Base-by-base conservation (phyloP, 1,284 basidiomycete genomes). In the Tilletia walkeri region DNA sequence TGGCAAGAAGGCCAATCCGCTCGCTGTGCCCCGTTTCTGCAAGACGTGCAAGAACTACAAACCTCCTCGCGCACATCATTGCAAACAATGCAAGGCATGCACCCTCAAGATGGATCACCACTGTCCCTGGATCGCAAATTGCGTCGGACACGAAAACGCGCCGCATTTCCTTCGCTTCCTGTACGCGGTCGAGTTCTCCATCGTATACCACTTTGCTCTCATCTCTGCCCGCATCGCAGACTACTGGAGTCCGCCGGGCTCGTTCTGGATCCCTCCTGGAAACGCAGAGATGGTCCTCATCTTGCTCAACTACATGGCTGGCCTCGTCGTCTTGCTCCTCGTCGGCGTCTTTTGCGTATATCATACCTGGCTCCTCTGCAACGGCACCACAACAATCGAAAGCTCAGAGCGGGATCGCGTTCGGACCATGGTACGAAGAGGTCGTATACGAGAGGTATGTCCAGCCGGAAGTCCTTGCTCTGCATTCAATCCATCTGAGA, bases 351-450 rank as follows among this genome's bases (percentile, higher is more conserved):
- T 84, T 75, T 92, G 91, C 73, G 70, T 94, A 38, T 99, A 95
- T 82, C 96, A 99, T 78, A 89, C 95, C 74, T 92, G 90, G 82
- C 88, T 89, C 66, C 84, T 95, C n/a, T 78, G 88, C 12, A 87
- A 88, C 24, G 99, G 99, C 83, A 90, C 90, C 12, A 99, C 95
- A 0, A 98, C 95, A 0, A 96, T 99, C 70, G 95, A 99, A 85
- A 90, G 92, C 0, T 96, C 93, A 92, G 96, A 99, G 84, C 97
- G 97, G 85, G 94, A 99, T 81, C 94, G 92, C 83, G 93, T 90
- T 0, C 90, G 92, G 4, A 92, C 89, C 0, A 88, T 98, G 76
- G 89, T 94, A 61, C 88, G 92, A 14, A 86, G 91, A 71, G 95
- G 95, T 1, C 92, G 91, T 84, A 91, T 98, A 73, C 88, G 87